These are phyloP conservation scores for Arabis hirsuta DNA, from an alignment of 345 rosid genomes.

Conservation along the genomic window DNA sequence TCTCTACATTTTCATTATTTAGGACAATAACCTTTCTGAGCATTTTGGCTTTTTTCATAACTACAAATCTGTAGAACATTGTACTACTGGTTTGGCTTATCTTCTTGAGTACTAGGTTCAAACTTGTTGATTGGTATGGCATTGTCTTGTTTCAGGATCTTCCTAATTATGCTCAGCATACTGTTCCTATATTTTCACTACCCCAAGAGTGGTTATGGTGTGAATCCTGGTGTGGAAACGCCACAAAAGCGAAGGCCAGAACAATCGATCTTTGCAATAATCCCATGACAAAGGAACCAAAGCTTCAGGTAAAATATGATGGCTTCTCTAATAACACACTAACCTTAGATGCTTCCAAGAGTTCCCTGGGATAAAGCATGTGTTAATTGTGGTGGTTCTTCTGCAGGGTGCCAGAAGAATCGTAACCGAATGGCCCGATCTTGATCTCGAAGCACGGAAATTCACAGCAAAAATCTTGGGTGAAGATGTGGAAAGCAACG, in stretches of 20 bases:
- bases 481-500: constrained; percentile 67
- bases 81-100: constrained; percentile 26
- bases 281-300: constrained; percentile 99
- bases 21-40: neutral
- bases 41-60: too few relatives aligned
- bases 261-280: constrained; percentile 99
- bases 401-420: constrained; percentile 90
- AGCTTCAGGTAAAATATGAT: constrained; percentile 70
- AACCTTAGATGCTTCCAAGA: constrained; percentile 4
- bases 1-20: constrained; percentile 3
- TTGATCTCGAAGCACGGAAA: constrained; percentile 72
- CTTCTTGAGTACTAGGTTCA: constrained; percentile 5
- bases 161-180: constrained; percentile 98
- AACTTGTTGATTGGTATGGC: constrained; percentile 26
- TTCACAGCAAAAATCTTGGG: constrained; percentile 80
- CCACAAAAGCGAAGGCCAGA: constrained; percentile 92
- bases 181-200: constrained; percentile 88
- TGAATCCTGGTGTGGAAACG: constrained; percentile 99
- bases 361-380: neutral
- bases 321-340: neutral
- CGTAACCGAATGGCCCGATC: constrained; percentile 80
- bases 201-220: constrained; percentile 99
- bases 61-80: neutral
- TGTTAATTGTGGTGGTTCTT: constrained; percentile 9
- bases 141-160: constrained; percentile 73